phyloP scores from a whole-genome alignment of 1,284 basidiomycete genomes.

The Cryptococcus sp. region DNA sequence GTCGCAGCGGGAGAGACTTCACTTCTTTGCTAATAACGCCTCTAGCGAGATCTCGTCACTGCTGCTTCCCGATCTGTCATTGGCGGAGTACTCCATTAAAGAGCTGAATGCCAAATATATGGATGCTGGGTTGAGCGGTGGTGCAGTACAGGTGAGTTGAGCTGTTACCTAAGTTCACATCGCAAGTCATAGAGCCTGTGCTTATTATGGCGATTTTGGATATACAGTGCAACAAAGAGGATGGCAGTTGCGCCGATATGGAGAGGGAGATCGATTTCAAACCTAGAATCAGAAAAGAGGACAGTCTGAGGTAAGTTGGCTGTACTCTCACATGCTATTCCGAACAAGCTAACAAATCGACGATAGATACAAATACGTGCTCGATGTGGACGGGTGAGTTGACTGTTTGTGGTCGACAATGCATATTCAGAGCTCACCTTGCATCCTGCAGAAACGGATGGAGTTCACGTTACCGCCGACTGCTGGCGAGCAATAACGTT shows the following conservation, averaged over 20 bases:
- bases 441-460: conserved; percentile 46
- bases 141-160: conserved; percentile 30
- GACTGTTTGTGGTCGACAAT: neutral
- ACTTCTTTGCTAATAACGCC: conserved; percentile 38
- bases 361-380: conserved; percentile 51
- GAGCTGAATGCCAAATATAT: conserved; percentile 37
- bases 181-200: neutral
- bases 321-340: neutral
- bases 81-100: conserved; percentile 22
- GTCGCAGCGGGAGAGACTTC: conserved; percentile 53
- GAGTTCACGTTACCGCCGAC: conserved; percentile 50
- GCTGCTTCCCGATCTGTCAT: conserved; percentile 7
- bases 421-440: neutral
- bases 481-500: conserved; percentile 43
- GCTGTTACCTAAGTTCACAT: neutral
- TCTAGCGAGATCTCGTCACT: conserved; percentile 13
- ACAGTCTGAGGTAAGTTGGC: conserved; percentile 23
- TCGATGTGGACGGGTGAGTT: conserved; percentile 54
- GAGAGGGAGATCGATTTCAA: conserved; percentile 44
- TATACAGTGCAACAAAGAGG: conserved; percentile 46
- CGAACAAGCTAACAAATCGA: conserved; percentile 8
- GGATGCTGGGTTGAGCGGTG: conserved; percentile 43
- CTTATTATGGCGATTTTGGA: conserved; percentile 4
- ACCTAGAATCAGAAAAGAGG: conserved; percentile 30
- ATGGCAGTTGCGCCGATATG: conserved; percentile 51